Base-by-base conservation (phyloP, 106 monocot species). In the Dendrobium chrysotoxum region DNA sequence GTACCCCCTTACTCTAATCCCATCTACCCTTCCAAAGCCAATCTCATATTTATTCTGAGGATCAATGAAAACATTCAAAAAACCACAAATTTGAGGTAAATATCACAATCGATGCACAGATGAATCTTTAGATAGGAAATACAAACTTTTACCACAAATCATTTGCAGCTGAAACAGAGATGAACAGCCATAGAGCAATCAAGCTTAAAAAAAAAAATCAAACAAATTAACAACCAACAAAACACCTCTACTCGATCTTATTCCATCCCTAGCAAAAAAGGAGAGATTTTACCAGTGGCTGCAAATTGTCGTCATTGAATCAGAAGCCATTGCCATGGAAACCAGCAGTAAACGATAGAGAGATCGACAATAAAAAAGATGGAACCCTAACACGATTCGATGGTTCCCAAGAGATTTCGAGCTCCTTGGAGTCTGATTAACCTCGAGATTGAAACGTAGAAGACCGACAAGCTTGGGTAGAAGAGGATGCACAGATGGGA, bases 261-360 rank as follows among this genome's bases (percentile, higher is more conserved):
- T 54, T 11, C n/a, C 28, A 53, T 28, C 2, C 45, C 20, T 53
- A 77, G 50, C 50, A 50, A 45, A 28, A 18, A 26, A 20, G 21
- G 35, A 53, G 20, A 16, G 2, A 3, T 16, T 28, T 72, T 72
- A 80, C 80, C 80, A 80, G 80, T 80, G 80, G 23, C 72, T 10
- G 53, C 80, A 80, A 35, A 80, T 35, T 50, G 71, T 72, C 23
- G 18, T 73, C 44, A 70, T 38, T 5, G 53, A 80, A 53, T 80
- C 80, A 13, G 80, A 73, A 72, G 53, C 18, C 31, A 38, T 80
- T 53, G 45, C 71, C 80, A 80, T 80, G 80, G 20, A 40, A 79
- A 38, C 31, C 71, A 35, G 10, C 71, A 28, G 71, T 31, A 16
- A 39, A 71, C 38, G 71, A 71, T 17, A 38, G 35, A 74, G n/a